Conservation (phyloP, 306 rosid species). For the Corylus americana region DNA sequence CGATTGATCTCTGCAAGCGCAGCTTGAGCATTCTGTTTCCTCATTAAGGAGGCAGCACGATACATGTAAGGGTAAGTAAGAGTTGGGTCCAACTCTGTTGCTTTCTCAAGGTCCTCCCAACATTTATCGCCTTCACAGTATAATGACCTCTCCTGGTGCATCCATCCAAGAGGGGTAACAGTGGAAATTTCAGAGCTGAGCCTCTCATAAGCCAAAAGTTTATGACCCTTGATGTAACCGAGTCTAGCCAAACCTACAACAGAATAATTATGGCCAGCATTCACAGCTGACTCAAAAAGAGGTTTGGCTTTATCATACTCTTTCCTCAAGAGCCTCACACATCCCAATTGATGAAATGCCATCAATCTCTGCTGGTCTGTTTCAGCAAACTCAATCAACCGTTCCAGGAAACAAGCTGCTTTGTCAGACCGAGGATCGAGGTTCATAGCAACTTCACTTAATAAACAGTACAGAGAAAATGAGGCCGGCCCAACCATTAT, state of each 20-base stretch:
- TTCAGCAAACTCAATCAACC: constrained; percentile 65
- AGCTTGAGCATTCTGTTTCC: constrained; percentile 59
- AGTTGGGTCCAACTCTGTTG: constrained; percentile 82
- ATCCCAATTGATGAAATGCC: constrained; percentile 76
- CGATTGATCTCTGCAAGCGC: constrained; percentile 77
- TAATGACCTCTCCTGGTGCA: constrained; percentile 87
- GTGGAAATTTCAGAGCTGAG: constrained; percentile 67
- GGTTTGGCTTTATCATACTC: constrained; percentile 69
- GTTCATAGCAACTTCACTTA: constrained; percentile 77
- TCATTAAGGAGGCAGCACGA: constrained; percentile 76
- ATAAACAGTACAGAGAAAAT: constrained; percentile 75
- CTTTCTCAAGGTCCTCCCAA: constrained; percentile 86
- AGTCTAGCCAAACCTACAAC: constrained; percentile 76
- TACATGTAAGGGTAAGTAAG: constrained; percentile 86
- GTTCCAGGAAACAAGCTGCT: constrained; percentile 67
- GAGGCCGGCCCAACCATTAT: constrained; percentile 75
- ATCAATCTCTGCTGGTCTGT: constrained; percentile 66
- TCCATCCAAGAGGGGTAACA: constrained; percentile 72
- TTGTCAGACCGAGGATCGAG: constrained; percentile 68
- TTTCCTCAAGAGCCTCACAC: constrained; percentile 67
- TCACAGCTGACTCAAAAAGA: constrained; percentile 73
- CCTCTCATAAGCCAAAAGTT: constrained; percentile 62
- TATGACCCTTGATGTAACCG: constrained; percentile 57
- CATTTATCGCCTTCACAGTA: constrained; percentile 67
- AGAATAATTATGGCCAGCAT: constrained; percentile 82